Base-by-base conservation (phyloP, 192 early-diverging fungal species). In the Backusella sp. region DNA sequence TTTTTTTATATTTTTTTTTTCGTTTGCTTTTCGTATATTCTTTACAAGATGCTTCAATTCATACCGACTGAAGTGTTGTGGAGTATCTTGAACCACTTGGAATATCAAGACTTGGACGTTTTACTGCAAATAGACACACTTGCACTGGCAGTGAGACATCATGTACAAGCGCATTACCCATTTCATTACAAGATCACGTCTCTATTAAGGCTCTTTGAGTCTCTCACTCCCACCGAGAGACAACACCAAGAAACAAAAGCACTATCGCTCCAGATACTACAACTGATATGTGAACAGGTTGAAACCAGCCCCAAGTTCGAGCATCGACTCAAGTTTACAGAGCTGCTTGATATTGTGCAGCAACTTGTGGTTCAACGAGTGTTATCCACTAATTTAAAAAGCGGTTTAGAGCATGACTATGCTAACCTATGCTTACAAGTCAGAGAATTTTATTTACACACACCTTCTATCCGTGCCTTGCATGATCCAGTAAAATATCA, bases 181-280 rank as follows among this genome's bases (percentile, higher is more conserved):
- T 79, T 68, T 30, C 77, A 79, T 65, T 74, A 53, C 35, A 68
- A 68, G 28, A 46, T 79, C 23, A 53, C 66, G 3, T 53, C 4
- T 85, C 84, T 66, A 84, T 77, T 68, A 91, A 90, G 85, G 94
- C 95, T 65, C 93, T 86, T 94, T 92, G 97, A 73, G 91, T 93
- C 89, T 92, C 96, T 87, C 95, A 96, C 15, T 92, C 85, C 3
- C 88, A 91, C 30, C 93, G 86, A 30, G 86, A 73, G n/a, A 92
- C 88, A 9, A 93, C 56, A 72, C 70, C 42, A 49, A 68, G 77
- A 73, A 32, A 65, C 52, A n/a, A 62, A 34, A 17, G n/a, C 34
- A 12, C 28, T 74, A 62, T 75, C 79, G 1, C 17, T 28, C 1
- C 23, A 67, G 3, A 7, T 81, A 28, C 34, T 81, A 11, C 72